phyloP scores from a whole-genome alignment of 2,329 filamentous ascomycete species.

The Hymenoscyphus albidus region DNA sequence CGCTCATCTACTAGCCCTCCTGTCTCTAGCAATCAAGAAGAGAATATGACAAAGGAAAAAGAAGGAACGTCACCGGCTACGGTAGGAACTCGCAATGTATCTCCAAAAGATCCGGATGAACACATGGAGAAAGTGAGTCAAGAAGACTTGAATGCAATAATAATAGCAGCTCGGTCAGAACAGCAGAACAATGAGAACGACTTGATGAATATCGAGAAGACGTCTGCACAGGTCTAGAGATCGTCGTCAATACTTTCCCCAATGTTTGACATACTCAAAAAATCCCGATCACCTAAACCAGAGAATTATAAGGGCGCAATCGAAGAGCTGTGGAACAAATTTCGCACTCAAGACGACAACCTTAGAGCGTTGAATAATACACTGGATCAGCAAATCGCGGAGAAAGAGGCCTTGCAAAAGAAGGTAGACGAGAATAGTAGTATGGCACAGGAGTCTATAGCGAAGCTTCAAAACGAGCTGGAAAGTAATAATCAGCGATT shows the following conservation, averaged over 20 bases:
- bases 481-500: background rate
- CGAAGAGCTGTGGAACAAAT: background rate
- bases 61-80: too few species aligned
- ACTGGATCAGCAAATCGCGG: background rate
- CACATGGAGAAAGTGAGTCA: background rate
- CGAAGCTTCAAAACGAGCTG: background rate
- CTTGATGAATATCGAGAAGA: background rate
- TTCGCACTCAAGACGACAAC: background rate
- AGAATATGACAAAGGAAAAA: background rate
- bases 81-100: background rate
- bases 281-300: background rate
- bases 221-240: too few species aligned
- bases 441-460: background rate
- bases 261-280: background rate
- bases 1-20: background rate
- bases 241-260: background rate
- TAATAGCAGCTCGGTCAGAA: background rate
- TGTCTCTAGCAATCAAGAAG: background rate
- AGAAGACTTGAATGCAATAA: background rate
- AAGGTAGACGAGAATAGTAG: background rate
- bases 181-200: background rate
- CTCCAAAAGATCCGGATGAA: background rate
- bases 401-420: background rate
- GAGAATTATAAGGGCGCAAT: background rate
- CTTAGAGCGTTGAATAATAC: background rate